Evolutionary conservation across 2,329 filamentous ascomycete species (phyloP), one percentile per base, ranked within the genome.

Genomic region (Leptographium galeiforme): DNA sequence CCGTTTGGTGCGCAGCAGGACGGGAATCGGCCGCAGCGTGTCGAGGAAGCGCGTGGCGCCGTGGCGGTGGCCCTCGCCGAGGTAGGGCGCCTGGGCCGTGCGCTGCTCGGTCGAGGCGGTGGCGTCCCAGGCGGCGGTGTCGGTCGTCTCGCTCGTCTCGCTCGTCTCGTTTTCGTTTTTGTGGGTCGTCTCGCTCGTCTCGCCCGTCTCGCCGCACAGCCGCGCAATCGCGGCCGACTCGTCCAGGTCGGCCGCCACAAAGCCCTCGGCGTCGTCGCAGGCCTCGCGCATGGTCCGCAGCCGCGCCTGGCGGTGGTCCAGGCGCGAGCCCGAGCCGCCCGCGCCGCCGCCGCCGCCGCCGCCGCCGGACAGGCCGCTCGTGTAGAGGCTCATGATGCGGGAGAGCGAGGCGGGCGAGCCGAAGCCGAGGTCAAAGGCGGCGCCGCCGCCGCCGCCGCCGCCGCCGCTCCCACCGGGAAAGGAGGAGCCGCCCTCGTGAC

Each of bases 321-420:
- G 75, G 59, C 78, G 73, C 52, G 73, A 77, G 58, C 74, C 25
- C 25, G 25, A 77, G 16, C 54, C 53, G 8, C 18, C 6, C n/a
- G n/a, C n/a, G n/a, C n/a, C n/a, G n/a, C n/a, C n/a, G n/a, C n/a
- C n/a, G n/a, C n/a, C n/a, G n/a, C n/a, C n/a, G n/a, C n/a, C 77
- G 16, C 54, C 53, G 8, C 18, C 6, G 19, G 51, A 43, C 34
- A 56, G 40, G 0, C 58, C 57, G 33, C 51, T 52, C 12, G 87
- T 88, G 68, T 96, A 96, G 32, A 96, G 73, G 57, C 82, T 90
- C 88, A 96, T 94, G 62, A 97, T 93, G 36, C 91, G 82, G 32
- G 87, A 84, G 52, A 96, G 72, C 11, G 89, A 87, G 6, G 82
- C 85, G 0, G 91, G 90, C 0, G 90, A 95, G 25, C 77, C 78